These are phyloP conservation scores for Elsinoe perseae DNA, from an alignment of 2,329 filamentous ascomycete genomes.

Conservation along the genomic window DNA sequence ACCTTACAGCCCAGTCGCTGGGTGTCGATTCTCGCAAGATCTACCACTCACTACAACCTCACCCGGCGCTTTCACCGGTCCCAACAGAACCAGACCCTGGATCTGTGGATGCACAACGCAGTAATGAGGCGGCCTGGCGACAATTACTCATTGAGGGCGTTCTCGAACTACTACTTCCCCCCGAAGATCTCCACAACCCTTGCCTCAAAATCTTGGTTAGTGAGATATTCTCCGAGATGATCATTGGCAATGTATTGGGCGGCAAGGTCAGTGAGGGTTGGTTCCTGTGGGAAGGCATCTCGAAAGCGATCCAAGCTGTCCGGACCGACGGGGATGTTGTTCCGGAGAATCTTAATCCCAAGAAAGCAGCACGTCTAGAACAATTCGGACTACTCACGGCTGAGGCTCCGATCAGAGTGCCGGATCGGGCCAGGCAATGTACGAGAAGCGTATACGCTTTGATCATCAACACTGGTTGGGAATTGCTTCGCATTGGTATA, in stretches of 20 bases:
- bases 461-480: conserved; percentile 33
- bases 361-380: conserved; percentile 41
- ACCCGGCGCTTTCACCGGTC: conserved; percentile 72
- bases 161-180: conserved; percentile 76
- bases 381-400: conserved; percentile 49
- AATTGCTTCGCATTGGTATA: conserved; percentile 44
- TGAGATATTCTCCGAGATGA: conserved; percentile 83
- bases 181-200: conserved; percentile 82
- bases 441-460: not conserved
- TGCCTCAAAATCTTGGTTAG: conserved; percentile 76
- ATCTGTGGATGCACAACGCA: conserved; percentile 45
- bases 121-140: conserved; percentile 76
- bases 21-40: conserved; percentile 56
- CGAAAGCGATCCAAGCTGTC: conserved; percentile 53
- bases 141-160: conserved; percentile 79
- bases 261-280: conserved; percentile 78
- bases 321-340: conserved; percentile 28
- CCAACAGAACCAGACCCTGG: conserved; percentile 48
- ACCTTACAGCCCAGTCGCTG: conserved; percentile 52
- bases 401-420: conserved; percentile 9
- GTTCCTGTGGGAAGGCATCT: conserved; percentile 78
- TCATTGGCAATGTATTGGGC: conserved; percentile 73
- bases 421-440: conserved; percentile 12
- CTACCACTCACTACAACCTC: conserved; percentile 76
- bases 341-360: conserved; percentile 17